Evolutionary conservation across 2,329 filamentous ascomycete species (phyloP), one percentile per base, ranked within the genome.

Genomic region (Dryadomyces quercivorus): DNA sequence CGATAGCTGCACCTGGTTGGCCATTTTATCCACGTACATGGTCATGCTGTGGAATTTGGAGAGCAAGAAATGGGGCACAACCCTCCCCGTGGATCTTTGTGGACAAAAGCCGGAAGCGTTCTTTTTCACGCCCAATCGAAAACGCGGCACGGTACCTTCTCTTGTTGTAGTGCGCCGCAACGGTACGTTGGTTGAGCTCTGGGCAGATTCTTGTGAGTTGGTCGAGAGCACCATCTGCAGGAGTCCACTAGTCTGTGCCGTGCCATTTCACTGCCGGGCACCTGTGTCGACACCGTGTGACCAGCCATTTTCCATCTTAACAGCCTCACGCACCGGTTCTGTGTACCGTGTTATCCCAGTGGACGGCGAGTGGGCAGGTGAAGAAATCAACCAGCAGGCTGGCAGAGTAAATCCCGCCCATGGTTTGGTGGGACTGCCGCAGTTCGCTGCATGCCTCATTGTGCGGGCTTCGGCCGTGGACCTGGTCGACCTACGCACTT

Each of bases 41-140:
- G 75, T 87, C 13, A 69, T 77, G 18, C 62, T 89, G 5, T 91
- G 85, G 81, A 78, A 80, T 59, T 70, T 87, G 4, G 66, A 69
- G 16, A 71, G 80, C 43, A 74, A 75, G 49, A 69, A 68, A 12
- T 85, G 85, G 74, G 75, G 76, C 0, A 71, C 75, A n/a, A 72
- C 70, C 1, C 66, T 81, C 22, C 61, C 75, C 7, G 69, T 85
- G 4, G 77, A 83, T 12, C 64, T 82, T 3, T 74, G 75, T 51
- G 75, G 77, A 8, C 78, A 84, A 51, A 77, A 75, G 50, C 78
- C 81, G 0, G 74, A 80, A 44, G 75, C 81, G 1, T 81, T 88
- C 62, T 81, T 83, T 56, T 89, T 90, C 60, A 73, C 73, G 0
- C 67, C 72, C 6, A 66, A 67, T 26, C 66, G 67, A 22, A 62